These are phyloP conservation scores for Rhizophagus clarus DNA, from an alignment of 192 early-diverging fungal genomes.

Conservation along the genomic window DNA sequence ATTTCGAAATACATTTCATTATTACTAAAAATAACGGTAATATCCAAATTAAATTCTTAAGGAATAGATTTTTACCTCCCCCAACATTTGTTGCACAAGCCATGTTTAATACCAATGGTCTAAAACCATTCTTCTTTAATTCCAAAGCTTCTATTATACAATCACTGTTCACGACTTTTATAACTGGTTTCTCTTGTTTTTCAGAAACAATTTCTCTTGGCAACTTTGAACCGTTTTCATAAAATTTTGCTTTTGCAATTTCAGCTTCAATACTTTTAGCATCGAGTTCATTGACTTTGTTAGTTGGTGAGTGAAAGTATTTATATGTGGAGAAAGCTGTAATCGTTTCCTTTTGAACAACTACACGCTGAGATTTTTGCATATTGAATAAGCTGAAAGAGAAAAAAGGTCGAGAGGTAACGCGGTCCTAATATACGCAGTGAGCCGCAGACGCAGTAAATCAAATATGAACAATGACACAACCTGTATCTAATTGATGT, in stretches of 20 bases:
- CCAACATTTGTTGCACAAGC: constrained; percentile 41
- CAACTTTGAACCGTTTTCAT: background rate
- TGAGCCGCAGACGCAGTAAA: too few relatives aligned
- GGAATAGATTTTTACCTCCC: constrained; percentile 21
- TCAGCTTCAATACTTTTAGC: background rate
- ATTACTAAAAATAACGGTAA: background rate
- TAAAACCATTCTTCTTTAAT: constrained; percentile 43
- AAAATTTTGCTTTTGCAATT: constrained; percentile 6
- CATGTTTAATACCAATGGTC: constrained; percentile 50
- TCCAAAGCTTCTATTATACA: constrained; percentile 39
- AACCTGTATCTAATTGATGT: too few relatives aligned
- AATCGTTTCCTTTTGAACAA: background rate
- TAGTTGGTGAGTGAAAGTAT: background rate
- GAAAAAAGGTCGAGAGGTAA: too few relatives aligned
- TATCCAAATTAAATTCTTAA: background rate
- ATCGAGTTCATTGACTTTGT: background rate
- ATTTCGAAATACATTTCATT: background rate
- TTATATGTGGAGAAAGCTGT: background rate
- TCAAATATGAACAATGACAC: too few relatives aligned
- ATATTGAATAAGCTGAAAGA: background rate
- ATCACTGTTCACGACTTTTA: constrained; percentile 40
- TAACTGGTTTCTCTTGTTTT: constrained; percentile 37
- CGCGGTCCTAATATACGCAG: too few relatives aligned
- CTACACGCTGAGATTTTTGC: background rate
- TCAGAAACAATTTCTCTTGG: background rate